Base-by-base conservation (phyloP, 1,284 basidiomycete genomes). In the Sanghuangporus weigelae region DNA sequence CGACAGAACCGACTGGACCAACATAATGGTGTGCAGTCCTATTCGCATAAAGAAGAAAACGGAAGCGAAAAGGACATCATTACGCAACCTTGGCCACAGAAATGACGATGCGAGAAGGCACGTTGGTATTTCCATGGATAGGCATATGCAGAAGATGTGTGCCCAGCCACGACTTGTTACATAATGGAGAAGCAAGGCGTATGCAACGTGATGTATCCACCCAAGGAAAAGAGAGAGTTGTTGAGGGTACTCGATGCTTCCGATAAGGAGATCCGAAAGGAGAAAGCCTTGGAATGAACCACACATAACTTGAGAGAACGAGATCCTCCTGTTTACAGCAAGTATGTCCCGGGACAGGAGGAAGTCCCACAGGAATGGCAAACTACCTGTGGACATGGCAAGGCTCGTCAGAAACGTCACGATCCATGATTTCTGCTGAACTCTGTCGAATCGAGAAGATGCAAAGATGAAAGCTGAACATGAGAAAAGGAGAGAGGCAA, bases 201-300 rank as follows among this genome's bases (percentile, higher is more conserved):
- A 63, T 26, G 36, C 19, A n/a, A 63, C 10, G 50, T 63, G 62
- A 31, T 63, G 62, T 11, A 16, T 48, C 62, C 62, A 63, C 7
- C 62, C 62, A 11, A 44, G 12, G 4, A 38, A 23, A 14, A 38
- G 56, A 12, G 62, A 39, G 19, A 63, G 35, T 16, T 59, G 57
- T 26, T 59, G 36, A 23, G 57, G 50, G 44, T 63, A 63, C 11
- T 21, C 35, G 23, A 26, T 21, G 11, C 11, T 11, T 14, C 62
- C 62, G 3, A 63, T 53, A 35, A 54, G 6, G 57, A 63, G 57
- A 31, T 63, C 62, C 16, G 62, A 63, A 7, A 63, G 36, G 21
- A 63, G 57, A 31, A 63, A 59, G 35, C 62, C 62, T 46, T 63
- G 62, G 48, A 63, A 63, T n/a, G 57, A 36, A 19, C 57, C 62